Evolutionary conservation across 768 basidiomycete genomes (phyloP), one percentile per base, ranked within the genome.

Genomic region (Lentinula sp.): DNA sequence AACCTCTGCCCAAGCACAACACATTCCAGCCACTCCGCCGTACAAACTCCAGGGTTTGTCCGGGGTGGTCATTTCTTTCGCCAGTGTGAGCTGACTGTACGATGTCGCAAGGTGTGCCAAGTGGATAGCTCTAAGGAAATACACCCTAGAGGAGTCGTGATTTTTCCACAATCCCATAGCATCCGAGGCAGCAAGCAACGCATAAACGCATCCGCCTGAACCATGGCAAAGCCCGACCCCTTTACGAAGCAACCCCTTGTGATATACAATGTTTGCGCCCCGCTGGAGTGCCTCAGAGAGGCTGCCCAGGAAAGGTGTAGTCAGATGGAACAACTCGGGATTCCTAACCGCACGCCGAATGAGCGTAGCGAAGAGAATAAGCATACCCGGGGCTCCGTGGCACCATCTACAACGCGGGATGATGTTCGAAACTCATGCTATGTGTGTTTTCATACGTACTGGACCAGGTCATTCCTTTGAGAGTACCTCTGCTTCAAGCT

Each of bases 211-310:
- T 3, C 84, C 84, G 8, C 75, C 81, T 5, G 81, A 75, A 4
- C 84, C 84, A 63, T 86, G 84, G 65, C 84, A 86, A 10, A 85
- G 71, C 0, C 84, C 84, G n/a, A 84, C 70, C 10, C 84, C 84
- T 67, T 85, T 86, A 3, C 75, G 74, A 16, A 84, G 74, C 7
- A 84, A 65, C 0, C 84, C 84, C 5, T 71, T 74, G 8, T 70
- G 65, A 64, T 84, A 84, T 13, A 83, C 75, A 8, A 82, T 65
- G 1, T 67, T 66, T 7, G 78, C 79, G 11, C 75, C 82, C 10
- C 70, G 72, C 13, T 69, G 66, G 1, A 82, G 64, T 2, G 82
- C 70, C 3, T 64, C 59, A 11, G 68, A 62, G 2, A 80, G 64
- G 15, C 68, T 73, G 1, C 65, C 62, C 40, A 65, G 61, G 9